Base-by-base conservation (phyloP, 176 grass and related monocot genomes). In the Hyparrhenia diplandra region DNA sequence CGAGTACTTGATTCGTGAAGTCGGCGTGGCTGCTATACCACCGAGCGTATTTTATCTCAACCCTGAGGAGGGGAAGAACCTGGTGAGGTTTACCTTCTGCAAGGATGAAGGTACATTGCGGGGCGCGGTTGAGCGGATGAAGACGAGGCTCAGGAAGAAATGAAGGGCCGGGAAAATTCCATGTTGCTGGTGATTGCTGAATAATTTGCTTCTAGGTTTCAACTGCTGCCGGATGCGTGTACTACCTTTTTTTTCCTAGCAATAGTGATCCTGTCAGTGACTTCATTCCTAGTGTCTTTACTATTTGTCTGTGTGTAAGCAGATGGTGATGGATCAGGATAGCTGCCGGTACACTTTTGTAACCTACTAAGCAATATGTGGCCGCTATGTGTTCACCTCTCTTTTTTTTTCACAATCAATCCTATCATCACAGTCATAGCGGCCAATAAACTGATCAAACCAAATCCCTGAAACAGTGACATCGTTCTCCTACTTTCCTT, bases 41-140 rank as follows among this genome's bases (percentile, higher is more conserved):
- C 94, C 96, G 1, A 95, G 96, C 13, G 96, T 95, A 16, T 99
- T 99, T 68, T 99, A 99, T 64, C 93, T 99, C 30, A 88, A 99
- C 75, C 92, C 92, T 1, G 92, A 93, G 73, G 96, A 99, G 27
- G 96, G 96, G 62, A 99, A 93, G 89, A 95, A 95, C 66, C 60
- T 99, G 75, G 96, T 99, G 75, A 86, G 96, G 80, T 99, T 99
- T 82, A 99, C 96, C 45, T 99, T 99, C 75, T 95, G 96, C 59
- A 95, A 95, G 88, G 96, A 99, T 35, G 90, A 99, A 21, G 96
- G 71, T 24, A 99, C 96, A 0, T 93, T 99, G 39, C 79, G 58
- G 17, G 88, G 74, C 9, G 96, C 96, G 8, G 96, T 93, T 18
- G 87, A 93, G 73, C 85, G 96, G 82, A 93, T 99, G 96, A 99